phyloP scores from a whole-genome alignment of 2,329 filamentous ascomycete species.

The Hypomyces rosellus region DNA sequence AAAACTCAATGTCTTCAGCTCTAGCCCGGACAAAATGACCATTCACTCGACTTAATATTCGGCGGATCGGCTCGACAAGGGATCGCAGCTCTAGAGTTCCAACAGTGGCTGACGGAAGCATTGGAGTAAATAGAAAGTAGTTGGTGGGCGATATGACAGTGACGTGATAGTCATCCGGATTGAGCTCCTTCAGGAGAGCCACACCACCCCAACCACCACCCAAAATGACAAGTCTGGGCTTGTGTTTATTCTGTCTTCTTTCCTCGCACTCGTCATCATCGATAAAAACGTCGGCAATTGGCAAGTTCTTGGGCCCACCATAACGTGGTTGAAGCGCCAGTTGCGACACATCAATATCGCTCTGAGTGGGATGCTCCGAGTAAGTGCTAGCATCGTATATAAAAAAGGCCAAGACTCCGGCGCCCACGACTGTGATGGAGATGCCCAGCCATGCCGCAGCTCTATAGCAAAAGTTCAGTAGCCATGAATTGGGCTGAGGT shows the following conservation, averaged over 20 bases:
- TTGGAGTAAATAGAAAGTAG: conserved; percentile 96
- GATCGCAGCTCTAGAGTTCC: conserved; percentile 89
- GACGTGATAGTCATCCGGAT: conserved; percentile 89
- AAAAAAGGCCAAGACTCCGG: conserved; percentile 76
- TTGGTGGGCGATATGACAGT: conserved; percentile 92
- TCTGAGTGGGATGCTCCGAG: conserved; percentile 57
- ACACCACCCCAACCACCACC: conserved; percentile 95
- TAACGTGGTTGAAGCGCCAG: conserved; percentile 72
- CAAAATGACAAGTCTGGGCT: conserved; percentile 86
- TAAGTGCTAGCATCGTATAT: conserved; percentile 92
- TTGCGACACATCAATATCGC: conserved; percentile 78
- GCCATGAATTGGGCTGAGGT: conserved; percentile 40
- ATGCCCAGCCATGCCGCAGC: conserved; percentile 59
- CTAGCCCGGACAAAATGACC: conserved; percentile 87
- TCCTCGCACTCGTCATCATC: conserved; percentile 78
- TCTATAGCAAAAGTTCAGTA: conserved; percentile 58
- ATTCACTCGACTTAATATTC: conserved; percentile 68
- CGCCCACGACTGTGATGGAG: conserved; percentile 63
- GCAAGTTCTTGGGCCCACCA: conserved; percentile 91
- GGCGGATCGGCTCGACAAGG: conserved; percentile 84
- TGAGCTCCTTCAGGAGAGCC: conserved; percentile 81
- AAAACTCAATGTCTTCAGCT: conserved; percentile 87
- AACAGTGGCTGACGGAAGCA: conserved; percentile 94
- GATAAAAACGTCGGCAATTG: conserved; percentile 79
- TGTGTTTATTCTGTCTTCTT: conserved; percentile 68